A percentile compares a stretch with the other conserved stretches of the same genome.
Conservation (phyloP, 805 yeast species). For the Saccharomycopsis sp. region DNA sequence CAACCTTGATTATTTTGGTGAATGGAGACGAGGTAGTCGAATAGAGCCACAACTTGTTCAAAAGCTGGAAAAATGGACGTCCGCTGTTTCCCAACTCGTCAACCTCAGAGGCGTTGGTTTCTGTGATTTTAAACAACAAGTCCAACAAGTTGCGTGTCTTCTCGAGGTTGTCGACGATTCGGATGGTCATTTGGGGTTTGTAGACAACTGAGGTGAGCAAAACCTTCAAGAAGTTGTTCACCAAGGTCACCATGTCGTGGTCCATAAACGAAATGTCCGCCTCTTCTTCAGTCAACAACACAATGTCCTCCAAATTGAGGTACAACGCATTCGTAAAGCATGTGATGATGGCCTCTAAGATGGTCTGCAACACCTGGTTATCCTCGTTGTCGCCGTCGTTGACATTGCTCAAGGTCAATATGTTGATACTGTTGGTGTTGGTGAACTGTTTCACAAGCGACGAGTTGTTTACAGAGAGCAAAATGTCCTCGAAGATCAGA, state of each 20-base stretch:
- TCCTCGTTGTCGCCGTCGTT: conserved; percentile 12
- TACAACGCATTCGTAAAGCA: conserved; percentile 6
- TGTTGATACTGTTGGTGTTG: not conserved
- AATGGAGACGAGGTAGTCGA: conserved; percentile 15
- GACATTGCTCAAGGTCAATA: not conserved
- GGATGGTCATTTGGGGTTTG: conserved; percentile 14
- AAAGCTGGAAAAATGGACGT: conserved; percentile 13
- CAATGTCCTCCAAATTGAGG: conserved; percentile 17
- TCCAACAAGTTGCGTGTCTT: conserved; percentile 6
- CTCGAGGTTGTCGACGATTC: conserved; percentile 9
- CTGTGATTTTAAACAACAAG: conserved; percentile 11
- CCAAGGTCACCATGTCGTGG: conserved; percentile 12
- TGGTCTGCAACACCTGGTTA: conserved; percentile 11
- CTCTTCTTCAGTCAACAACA: conserved; percentile 19
- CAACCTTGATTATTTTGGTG: conserved; percentile 11
- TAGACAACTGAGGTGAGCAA: conserved; percentile 9
- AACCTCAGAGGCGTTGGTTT: conserved; percentile 8
- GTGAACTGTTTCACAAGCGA: not conserved
- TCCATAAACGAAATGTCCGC: conserved; percentile 13
- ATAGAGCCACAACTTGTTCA: conserved; percentile 16
- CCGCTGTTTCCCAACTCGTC: conserved; percentile 5
- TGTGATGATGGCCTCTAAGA: conserved; percentile 6
- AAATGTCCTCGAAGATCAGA: conserved; percentile 13
- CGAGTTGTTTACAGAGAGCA: conserved; percentile 11
- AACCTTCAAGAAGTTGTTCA: conserved; percentile 14